phyloP scores from a whole-genome alignment of 2,329 filamentous ascomycete species.

The Pestalotiopsis sp. region DNA sequence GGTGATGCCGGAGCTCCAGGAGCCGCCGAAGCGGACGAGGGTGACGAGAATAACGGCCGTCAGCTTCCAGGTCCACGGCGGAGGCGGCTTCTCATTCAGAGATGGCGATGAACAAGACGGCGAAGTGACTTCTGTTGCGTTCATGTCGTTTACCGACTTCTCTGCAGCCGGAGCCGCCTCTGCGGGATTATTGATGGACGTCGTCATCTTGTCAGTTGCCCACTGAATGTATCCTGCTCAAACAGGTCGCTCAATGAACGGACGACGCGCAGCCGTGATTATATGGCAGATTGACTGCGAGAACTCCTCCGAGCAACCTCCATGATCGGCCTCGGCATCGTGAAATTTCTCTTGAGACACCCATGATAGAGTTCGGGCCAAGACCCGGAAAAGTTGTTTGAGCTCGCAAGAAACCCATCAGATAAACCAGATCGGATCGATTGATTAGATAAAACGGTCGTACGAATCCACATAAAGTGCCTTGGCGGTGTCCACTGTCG shows the following conservation, averaged over 20 bases:
- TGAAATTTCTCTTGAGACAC: neutral
- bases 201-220: neutral
- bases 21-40: conserved; percentile 60
- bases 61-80: conserved; percentile 30
- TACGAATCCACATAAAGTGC: neutral
- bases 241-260: too few relatives aligned
- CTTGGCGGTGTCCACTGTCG: neutral
- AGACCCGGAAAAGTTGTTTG: neutral
- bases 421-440: neutral
- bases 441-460: conserved; percentile 1
- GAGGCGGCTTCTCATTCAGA: conserved; percentile 7
- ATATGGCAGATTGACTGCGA: too few relatives aligned
- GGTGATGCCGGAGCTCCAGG: conserved; percentile 62
- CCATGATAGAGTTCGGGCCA: too few relatives aligned
- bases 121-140: neutral
- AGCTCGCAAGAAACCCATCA: neutral
- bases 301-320: too few relatives aligned
- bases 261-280: too few relatives aligned
- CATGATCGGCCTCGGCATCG: too few relatives aligned
- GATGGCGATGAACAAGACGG: neutral
- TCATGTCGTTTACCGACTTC: neutral
- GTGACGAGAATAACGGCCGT: conserved; percentile 53
- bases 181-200: neutral
- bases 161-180: neutral
- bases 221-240: too few relatives aligned